Evolutionary conservation across 495 filamentous ascomycete species (phyloP).

Genomic region (Xylaria telfairii): DNA sequence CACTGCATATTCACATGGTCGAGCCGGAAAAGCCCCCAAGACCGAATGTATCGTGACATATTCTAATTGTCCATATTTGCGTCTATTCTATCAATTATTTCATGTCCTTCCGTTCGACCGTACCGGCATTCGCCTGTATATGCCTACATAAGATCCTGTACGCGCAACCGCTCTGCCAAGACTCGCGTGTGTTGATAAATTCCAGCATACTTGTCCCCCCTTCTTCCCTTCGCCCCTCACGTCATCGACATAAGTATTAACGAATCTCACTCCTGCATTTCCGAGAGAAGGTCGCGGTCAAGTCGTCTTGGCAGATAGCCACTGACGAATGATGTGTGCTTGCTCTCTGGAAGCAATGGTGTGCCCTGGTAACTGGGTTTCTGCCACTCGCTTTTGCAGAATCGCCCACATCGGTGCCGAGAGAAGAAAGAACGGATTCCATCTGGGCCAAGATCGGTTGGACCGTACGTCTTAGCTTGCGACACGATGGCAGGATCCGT

Average conservation of each 20-base stretch:
- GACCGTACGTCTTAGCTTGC: conserved; percentile 37
- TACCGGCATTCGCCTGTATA: background rate
- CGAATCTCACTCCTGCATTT: background rate
- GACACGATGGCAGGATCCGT: conserved; percentile 48
- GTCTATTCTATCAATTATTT: too few species aligned
- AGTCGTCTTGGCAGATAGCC: background rate
- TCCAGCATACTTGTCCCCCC: background rate
- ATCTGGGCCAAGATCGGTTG: conserved; percentile 43
- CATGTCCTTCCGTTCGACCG: too few species aligned
- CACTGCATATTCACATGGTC: too few species aligned
- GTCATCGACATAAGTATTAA: background rate
- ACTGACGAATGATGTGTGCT: background rate
- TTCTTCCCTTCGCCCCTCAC: too few species aligned
- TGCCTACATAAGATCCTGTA: background rate
- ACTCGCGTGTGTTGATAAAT: too few species aligned
- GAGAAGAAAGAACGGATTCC: conserved; percentile 47
- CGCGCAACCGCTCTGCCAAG: background rate
- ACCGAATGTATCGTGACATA: too few species aligned
- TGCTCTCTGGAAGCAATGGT: background rate
- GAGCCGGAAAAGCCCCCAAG: too few species aligned
- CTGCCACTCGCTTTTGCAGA: background rate
- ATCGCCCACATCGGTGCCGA: conserved; percentile 32
- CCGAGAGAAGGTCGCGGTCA: background rate
- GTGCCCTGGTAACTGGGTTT: background rate
- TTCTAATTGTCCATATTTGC: too few species aligned